A percentile compares a stretch with the other conserved stretches of the same genome.
These are phyloP conservation scores for Moesziomyces antarcticus DNA, from an alignment of 1,284 basidiomycete genomes.

Conservation along the genomic window DNA sequence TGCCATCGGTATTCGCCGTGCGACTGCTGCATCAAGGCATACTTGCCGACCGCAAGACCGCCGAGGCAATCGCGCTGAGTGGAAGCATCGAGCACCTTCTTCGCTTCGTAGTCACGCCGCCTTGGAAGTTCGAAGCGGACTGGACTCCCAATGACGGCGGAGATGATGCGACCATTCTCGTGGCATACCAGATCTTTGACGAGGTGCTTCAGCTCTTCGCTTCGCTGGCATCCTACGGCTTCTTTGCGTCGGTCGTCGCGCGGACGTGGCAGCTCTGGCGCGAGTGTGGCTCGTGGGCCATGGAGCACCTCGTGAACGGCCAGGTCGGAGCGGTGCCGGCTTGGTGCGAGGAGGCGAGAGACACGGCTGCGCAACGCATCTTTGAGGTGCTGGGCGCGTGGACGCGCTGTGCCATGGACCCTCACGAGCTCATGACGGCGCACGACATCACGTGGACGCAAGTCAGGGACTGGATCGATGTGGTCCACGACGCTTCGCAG, in stretches of 20 bases:
- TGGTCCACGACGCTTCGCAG: conserved; percentile 17
- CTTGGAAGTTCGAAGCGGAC: conserved; percentile 70
- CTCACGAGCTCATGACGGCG: conserved; percentile 83
- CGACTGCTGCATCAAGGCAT: conserved; percentile 75
- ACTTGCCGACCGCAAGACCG: conserved; percentile 76
- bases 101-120: conserved; percentile 78
- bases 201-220: conserved; percentile 74
- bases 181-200: conserved; percentile 35
- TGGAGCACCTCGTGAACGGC: conserved; percentile 8
- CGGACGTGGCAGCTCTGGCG: conserved; percentile 54
- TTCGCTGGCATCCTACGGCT: conserved; percentile 79
- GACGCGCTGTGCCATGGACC: conserved; percentile 85
- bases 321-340: not conserved
- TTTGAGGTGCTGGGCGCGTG: conserved; percentile 75
- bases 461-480: conserved; percentile 76
- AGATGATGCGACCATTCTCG: conserved; percentile 70
- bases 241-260: conserved; percentile 76
- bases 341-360: conserved; percentile 18
- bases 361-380: conserved; percentile 54
- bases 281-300: conserved; percentile 40
- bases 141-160: conserved; percentile 24
- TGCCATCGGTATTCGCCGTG: conserved; percentile 70
- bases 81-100: conserved; percentile 76
- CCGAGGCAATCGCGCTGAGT: conserved; percentile 72
- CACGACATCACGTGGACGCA: conserved; percentile 93